phyloP scores from a whole-genome alignment of 306 rosid species.

The Psophocarpus tetragonolobus region DNA sequence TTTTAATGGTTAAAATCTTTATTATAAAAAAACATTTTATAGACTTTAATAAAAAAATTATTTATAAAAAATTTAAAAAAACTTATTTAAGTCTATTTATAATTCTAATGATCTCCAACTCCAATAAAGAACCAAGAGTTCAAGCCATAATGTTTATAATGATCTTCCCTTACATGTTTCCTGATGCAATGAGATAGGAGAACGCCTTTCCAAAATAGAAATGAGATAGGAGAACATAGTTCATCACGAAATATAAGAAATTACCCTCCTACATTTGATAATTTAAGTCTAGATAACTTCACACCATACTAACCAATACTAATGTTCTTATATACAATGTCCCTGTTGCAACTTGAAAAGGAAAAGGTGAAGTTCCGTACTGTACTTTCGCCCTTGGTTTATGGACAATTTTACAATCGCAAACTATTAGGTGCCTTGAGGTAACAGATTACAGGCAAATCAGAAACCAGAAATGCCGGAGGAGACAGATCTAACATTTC shows the following conservation, averaged over 20 bases:
- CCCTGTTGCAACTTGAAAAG: not conserved
- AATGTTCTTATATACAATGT: constrained; percentile 25
- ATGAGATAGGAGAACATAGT: not conserved
- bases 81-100: no score
- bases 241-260: not conserved
- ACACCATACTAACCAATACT: constrained; percentile 21
- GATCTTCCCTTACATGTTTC: not conserved
- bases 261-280: not conserved
- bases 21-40: no score
- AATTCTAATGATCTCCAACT: no score
- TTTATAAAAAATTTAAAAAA: no score
- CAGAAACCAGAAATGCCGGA: not conserved
- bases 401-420: constrained; percentile 17
- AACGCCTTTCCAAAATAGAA: no score
- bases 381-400: not conserved
- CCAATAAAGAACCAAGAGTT: not conserved
- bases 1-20: no score
- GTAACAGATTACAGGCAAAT: not conserved
- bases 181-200: not conserved
- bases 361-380: constrained; percentile 1
- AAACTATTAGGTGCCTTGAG: not conserved
- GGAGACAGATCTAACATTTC: constrained; percentile 43
- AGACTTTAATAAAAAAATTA: no score
- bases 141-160: not conserved
- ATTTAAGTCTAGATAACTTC: constrained; percentile 6